Base-by-base conservation (phyloP, 345 rosid genomes). In the Corchorus capsularis region DNA sequence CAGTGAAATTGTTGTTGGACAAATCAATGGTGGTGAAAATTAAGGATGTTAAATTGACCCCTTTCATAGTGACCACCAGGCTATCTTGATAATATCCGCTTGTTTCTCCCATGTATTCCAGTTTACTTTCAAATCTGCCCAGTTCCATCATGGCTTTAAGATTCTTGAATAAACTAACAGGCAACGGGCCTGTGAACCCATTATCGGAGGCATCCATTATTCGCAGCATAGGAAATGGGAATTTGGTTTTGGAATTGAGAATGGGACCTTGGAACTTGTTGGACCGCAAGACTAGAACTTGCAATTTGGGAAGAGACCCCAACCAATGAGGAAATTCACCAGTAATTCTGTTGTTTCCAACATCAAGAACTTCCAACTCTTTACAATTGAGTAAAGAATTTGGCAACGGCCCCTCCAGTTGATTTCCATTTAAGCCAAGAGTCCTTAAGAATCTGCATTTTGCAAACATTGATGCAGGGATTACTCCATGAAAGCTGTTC, bases 1-100 rank as follows among this genome's bases (percentile, higher is more conserved):
- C 59, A 11, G 3, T 46, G 41, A 74, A 81, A 6, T 41, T 35
- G 22, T 81, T 81, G 69, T 41, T 63, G 22, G 81, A 81, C 7
- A 78, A 15, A 39, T 81, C 77, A 32, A 79, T 76, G 39, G 75
- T 16, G 65, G 80, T 76, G 37, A 82, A 71, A 9, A 61, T 63
- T 63, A 20, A 78, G 68, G 53, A 81, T 20, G 20, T 2, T 9
- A 57, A 9, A 8, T 57, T 4, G 9, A 0, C 3, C 15, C 35
- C 35, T 57, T 57, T 57, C 62, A 57, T 57, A 1, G 62, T 20
- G 10, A 57, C 35, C 62, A 1, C 20, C 14, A 57, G 9, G 11
- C 10, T 1, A 57, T 57, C 14, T 9, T 20, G 34, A 57, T 57
- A 74, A 19, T 57, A 57, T 7, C 2, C 9, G 7, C 3, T 12